Percentiles rank a stretch among this genome's conserved stretches.
These are phyloP conservation scores for Phytophthora capsici DNA, from an alignment of 352 stramenopile genomes.

Conservation along the genomic window DNA sequence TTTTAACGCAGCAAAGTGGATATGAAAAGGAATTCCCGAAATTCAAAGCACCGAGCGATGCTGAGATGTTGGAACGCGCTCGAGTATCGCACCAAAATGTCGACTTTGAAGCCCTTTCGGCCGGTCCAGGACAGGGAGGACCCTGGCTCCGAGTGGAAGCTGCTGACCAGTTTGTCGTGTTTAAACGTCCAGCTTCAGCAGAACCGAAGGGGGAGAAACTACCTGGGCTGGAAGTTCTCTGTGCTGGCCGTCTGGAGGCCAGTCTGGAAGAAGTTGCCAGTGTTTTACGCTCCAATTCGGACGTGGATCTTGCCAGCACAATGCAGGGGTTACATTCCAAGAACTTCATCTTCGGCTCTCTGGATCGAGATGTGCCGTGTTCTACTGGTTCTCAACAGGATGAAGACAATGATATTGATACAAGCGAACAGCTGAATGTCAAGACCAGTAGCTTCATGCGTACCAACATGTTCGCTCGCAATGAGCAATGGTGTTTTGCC, in stretches of 20 bases:
- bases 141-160: constrained; percentile 35
- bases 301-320: constrained; percentile 24
- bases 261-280: constrained; percentile 40
- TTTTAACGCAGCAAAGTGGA: constrained; percentile 22
- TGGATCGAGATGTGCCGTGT: constrained; percentile 36
- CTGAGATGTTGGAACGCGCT: constrained; percentile 30
- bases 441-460: constrained; percentile 47
- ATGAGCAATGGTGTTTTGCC: constrained; percentile 49
- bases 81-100: constrained; percentile 22
- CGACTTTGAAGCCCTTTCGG: constrained; percentile 32
- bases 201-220: not conserved
- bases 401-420: constrained; percentile 5
- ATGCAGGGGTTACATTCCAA: constrained; percentile 47
- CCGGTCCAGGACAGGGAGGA: constrained; percentile 22
- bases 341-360: constrained; percentile 43
- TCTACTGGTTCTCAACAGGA: not conserved
- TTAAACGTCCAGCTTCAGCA: constrained; percentile 13
- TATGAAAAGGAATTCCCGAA: not conserved
- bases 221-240: constrained; percentile 39
- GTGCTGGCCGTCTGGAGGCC: constrained; percentile 34
- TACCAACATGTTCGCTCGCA: constrained; percentile 33
- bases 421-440: constrained; percentile 34
- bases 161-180: constrained; percentile 33
- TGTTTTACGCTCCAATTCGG: constrained; percentile 20
- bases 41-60: constrained; percentile 14